Evolutionary conservation across 352 stramenopile species (phyloP).

Genomic region (Phytophthora ohioensis): DNA sequence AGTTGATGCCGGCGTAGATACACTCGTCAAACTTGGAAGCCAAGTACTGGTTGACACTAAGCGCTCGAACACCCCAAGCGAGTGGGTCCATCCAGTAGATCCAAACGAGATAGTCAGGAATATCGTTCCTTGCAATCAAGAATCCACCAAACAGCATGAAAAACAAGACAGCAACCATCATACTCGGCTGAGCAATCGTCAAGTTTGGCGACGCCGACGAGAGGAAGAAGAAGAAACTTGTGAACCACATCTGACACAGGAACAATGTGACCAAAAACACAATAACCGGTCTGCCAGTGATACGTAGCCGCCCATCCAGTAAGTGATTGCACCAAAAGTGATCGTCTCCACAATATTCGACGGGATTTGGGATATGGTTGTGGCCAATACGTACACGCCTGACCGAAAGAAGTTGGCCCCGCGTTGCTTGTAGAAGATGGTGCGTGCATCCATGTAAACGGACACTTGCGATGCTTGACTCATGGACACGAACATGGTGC

Average conservation of each 20-base stretch:
- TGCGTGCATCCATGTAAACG: conserved; percentile 76
- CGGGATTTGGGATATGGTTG: conserved; percentile 56
- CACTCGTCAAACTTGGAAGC: conserved; percentile 48
- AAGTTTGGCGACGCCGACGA: conserved; percentile 54
- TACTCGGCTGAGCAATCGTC: conserved; percentile 60
- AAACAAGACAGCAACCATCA: conserved; percentile 65
- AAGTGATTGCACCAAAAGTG: conserved; percentile 86
- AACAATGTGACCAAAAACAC: conserved; percentile 73
- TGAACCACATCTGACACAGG: conserved; percentile 74
- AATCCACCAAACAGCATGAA: conserved; percentile 77
- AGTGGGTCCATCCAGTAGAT: conserved; percentile 82
- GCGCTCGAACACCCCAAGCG: conserved; percentile 61
- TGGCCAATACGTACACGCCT: conserved; percentile 81
- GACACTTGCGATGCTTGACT: conserved; percentile 80
- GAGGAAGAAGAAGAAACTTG: conserved; percentile 73
- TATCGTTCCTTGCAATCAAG: conserved; percentile 58
- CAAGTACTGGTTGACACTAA: conserved; percentile 69
- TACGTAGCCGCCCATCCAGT: conserved; percentile 90
- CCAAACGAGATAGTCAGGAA: conserved; percentile 72
- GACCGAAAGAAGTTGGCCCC: conserved; percentile 90
- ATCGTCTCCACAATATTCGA: conserved; percentile 74
- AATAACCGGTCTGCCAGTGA: conserved; percentile 38
- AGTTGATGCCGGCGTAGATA: conserved; percentile 54
- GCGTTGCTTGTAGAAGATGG: conserved; percentile 90
- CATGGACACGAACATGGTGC: conserved; percentile 86